phyloP scores from a whole-genome alignment of 1,139 yeast species.

The Suhomyces atakaporum region DNA sequence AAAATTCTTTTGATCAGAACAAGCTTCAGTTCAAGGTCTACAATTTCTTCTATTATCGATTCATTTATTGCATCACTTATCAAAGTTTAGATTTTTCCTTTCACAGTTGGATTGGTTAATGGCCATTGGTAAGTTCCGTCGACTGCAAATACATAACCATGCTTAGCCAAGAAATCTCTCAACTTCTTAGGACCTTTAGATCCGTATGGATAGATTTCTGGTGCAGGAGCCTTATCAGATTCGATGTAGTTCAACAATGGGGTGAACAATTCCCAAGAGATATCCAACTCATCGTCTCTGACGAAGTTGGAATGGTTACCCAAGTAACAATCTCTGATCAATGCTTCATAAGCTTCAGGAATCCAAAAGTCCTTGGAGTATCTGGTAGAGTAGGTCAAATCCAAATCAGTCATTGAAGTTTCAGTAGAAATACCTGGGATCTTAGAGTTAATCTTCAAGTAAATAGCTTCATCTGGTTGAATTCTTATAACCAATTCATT shows the following conservation, averaged over 20 bases:
- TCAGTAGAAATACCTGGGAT: slow-evolving; percentile 87
- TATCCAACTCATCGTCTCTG: slow-evolving; percentile 95
- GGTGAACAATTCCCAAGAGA: slow-evolving; percentile 90
- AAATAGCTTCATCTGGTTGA: slow-evolving; percentile 94
- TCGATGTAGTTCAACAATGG: slow-evolving; percentile 84
- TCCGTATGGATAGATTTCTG: slow-evolving; percentile 79
- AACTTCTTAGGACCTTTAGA: slow-evolving; percentile 82
- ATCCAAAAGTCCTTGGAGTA: slow-evolving; percentile 85
- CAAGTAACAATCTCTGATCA: slow-evolving; percentile 83
- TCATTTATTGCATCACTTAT: too few species aligned
- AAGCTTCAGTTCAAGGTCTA: too few species aligned
- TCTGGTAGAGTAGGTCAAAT: slow-evolving; percentile 79
- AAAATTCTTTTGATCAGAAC: not conserved
- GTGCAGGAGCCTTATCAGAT: slow-evolving; percentile 61
- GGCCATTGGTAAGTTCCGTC: slow-evolving; percentile 81
- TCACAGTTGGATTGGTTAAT: slow-evolving; percentile 59
- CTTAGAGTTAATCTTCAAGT: slow-evolving; percentile 88
- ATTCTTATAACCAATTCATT: slow-evolving; percentile 91
- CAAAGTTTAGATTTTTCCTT: slow-evolving; percentile 32
- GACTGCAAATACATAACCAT: slow-evolving; percentile 68
- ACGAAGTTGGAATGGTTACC: slow-evolving; percentile 98
- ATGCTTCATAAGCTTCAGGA: slow-evolving; percentile 97
- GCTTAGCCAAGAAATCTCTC: slow-evolving; percentile 58
- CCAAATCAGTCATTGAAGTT: slow-evolving; percentile 85
- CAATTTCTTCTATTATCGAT: not conserved